Evolutionary conservation across 345 rosid species (phyloP), one percentile per base, ranked within the genome.

Genomic region (Melaleuca quinquenervia): DNA sequence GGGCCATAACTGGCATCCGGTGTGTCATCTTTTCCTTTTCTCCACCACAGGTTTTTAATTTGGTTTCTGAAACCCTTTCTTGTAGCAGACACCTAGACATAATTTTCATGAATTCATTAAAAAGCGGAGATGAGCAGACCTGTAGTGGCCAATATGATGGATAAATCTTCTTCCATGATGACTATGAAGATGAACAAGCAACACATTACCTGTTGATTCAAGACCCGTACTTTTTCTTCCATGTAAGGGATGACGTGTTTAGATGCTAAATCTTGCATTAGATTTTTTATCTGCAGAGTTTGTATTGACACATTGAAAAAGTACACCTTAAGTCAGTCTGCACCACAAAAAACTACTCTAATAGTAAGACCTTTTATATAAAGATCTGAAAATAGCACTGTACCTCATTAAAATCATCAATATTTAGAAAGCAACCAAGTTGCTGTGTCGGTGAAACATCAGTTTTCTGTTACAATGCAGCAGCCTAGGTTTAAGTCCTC

Each of bases 1-100:
- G 94, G 89, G 85, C 98, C 98, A 90, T 86, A 89, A 64, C 94
- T 82, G 58, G 96, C 86, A 83, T 97, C 99, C 11, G 87, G 82
- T 53, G 89, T 85, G 62, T 97, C 99, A 12, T 96, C 99, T 93
- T 96, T 97, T 84, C 98, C 99, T 94, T 97, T 97, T 89, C 99
- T 95, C 99, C 99, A 97, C 99, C 99, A 97, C 52, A 97, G 93
- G 88, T 96, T 97, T 90, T 96, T 96, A 22, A 97, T 88, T 89
- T 96, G 99, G 92, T 97, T 97, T 93, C 91, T 92, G 88, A 97
- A 95, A 83, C 99, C 99, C 93, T 94, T 97, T 93, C 99, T 95
- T 82, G 98, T 94, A 50, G 97, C 95, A 91, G 99, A 94, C 87
- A 97, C 94, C 99, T 97, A 89, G 82, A 50, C 44, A 82, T 8